Evolutionary conservation across 1,139 yeast species (phyloP).

Genomic region (Yamadazyma kanchanaburiensis): DNA sequence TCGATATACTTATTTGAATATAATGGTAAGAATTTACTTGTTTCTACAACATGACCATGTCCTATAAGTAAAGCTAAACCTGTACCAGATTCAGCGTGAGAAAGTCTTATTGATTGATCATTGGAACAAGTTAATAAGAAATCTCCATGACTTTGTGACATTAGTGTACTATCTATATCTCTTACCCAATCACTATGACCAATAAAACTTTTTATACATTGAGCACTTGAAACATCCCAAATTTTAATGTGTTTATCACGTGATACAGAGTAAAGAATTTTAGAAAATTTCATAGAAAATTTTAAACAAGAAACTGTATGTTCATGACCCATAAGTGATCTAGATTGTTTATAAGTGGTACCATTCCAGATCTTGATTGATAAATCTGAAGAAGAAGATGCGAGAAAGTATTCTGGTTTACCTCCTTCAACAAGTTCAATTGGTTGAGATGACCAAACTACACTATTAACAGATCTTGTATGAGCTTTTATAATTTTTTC

Average conservation of each 20-base stretch:
- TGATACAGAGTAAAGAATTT: slow-evolving; percentile 62
- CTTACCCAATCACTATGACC: slow-evolving; percentile 94
- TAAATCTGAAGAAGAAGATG: slow-evolving; percentile 75
- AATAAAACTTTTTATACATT: slow-evolving; percentile 59
- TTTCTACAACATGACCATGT: slow-evolving; percentile 83
- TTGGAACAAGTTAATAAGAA: slow-evolving; percentile 75
- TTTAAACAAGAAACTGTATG: slow-evolving; percentile 73
- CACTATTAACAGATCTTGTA: slow-evolving; percentile 62
- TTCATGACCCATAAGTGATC: slow-evolving; percentile 84
- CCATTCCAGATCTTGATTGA: slow-evolving; percentile 71
- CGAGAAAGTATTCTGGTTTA: slow-evolving; percentile 24
- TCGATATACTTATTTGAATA: slow-evolving; percentile 50
- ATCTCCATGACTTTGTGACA: slow-evolving; percentile 37
- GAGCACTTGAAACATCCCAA: slow-evolving; percentile 77
- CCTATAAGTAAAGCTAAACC: slow-evolving; percentile 69
- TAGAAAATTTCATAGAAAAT: slow-evolving; percentile 42
- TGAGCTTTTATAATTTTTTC: slow-evolving; percentile 72
- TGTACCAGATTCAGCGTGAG: slow-evolving; percentile 62
- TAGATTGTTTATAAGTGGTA: slow-evolving; percentile 48
- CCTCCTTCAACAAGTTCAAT: slow-evolving; percentile 19
- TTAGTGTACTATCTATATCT: slow-evolving; percentile 44
- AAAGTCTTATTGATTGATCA: slow-evolving; percentile 72
- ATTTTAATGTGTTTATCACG: slow-evolving; percentile 70
- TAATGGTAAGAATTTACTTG: slow-evolving; percentile 64
- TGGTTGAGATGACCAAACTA: slow-evolving; percentile 50